Conservation (phyloP, 306 rosid genomes). For the Fragaria vesca region DNA sequence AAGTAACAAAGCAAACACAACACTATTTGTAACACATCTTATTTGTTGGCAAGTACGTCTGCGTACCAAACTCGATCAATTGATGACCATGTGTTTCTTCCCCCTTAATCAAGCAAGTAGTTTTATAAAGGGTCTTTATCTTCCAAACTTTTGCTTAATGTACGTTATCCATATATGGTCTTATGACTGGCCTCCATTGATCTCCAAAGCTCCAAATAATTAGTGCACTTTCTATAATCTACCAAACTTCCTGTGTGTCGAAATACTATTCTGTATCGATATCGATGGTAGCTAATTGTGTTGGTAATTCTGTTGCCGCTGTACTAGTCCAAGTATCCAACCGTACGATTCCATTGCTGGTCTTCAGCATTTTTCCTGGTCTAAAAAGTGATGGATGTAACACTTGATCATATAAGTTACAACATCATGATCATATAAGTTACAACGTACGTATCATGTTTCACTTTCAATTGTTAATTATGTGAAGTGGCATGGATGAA, state of each 20-base stretch:
- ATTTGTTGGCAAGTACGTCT: background rate
- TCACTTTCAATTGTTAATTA: no score
- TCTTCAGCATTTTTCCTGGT: no score
- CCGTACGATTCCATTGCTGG: no score
- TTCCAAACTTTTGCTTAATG: slow-evolving; percentile 1
- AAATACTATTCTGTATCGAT: background rate
- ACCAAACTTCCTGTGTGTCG: background rate
- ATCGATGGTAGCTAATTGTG: no score
- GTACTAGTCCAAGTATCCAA: no score
- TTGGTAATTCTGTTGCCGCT: no score
- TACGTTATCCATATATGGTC: background rate
- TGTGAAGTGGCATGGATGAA: no score
- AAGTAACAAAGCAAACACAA: background rate
- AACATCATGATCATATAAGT: no score
- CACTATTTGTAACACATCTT: background rate
- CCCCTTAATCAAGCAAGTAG: background rate
- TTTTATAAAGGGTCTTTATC: background rate
- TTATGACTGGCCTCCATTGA: background rate
- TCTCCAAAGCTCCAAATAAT: background rate
- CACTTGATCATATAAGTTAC: no score
- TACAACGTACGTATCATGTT: no score
- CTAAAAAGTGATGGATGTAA: no score
- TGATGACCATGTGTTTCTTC: background rate
- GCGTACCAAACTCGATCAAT: background rate
- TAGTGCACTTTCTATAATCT: background rate